Conservation (phyloP, 164 flowering plant genomes). For the Magnolia sinica region DNA sequence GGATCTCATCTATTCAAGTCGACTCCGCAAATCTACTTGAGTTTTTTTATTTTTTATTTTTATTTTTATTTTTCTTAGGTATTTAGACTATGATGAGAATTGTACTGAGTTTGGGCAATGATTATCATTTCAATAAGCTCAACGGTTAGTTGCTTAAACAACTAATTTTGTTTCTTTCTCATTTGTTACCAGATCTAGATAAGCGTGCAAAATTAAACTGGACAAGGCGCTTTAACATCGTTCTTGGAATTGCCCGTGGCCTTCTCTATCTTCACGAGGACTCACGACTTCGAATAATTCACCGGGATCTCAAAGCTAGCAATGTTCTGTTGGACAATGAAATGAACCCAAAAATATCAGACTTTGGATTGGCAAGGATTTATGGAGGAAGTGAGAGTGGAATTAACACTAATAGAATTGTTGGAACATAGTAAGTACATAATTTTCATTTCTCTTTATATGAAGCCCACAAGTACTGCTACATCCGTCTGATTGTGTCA, state of each 20-base stretch:
- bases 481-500: too few species aligned
- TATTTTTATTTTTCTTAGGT: too few species aligned
- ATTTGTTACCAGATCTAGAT: not conserved
- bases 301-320: slow-evolving; percentile 56
- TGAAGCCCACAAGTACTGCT: too few species aligned
- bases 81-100: too few species aligned
- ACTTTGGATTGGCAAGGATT: slow-evolving; percentile 48
- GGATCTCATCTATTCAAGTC: too few species aligned
- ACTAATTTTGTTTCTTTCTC: too few species aligned
- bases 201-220: slow-evolving; percentile 9
- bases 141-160: too few species aligned
- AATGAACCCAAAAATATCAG: slow-evolving; percentile 45
- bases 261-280: slow-evolving; percentile 59
- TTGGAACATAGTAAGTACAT: slow-evolving; percentile 42
- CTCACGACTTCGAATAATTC: slow-evolving; percentile 44
- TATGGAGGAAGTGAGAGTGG: slow-evolving; percentile 23
- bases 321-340: slow-evolving; percentile 47
- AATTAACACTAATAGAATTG: slow-evolving; percentile 21
- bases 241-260: slow-evolving; percentile 47
- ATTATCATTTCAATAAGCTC: too few species aligned
- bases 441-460: not conserved
- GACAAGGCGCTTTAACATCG: slow-evolving; percentile 21
- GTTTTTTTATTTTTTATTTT: too few species aligned
- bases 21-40: too few species aligned
- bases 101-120: too few species aligned